These are phyloP conservation scores for Phytophthora pinifolia DNA, from an alignment of 352 stramenopile species.

Conservation along the genomic window DNA sequence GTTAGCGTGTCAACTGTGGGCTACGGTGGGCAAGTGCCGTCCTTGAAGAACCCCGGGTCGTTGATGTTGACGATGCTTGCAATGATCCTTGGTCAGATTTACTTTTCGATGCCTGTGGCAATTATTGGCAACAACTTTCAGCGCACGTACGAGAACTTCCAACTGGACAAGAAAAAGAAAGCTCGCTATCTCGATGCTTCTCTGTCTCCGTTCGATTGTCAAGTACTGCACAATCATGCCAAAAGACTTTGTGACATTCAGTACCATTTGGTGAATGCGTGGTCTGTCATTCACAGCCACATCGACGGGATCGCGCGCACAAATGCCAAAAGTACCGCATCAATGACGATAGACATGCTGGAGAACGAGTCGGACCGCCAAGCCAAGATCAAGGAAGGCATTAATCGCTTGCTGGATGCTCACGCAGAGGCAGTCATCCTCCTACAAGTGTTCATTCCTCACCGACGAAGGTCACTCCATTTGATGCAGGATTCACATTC, in stretches of 20 bases:
- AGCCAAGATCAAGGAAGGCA: conserved; percentile 50
- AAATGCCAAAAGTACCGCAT: conserved; percentile 17
- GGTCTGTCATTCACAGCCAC: conserved; percentile 47
- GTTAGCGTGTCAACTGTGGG: conserved; percentile 72
- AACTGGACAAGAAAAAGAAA: conserved; percentile 56
- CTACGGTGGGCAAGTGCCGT: conserved; percentile 69
- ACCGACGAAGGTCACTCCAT: conserved; percentile 32
- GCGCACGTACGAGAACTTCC: conserved; percentile 57
- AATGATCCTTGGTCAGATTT: conserved; percentile 82
- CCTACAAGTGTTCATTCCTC: conserved; percentile 56
- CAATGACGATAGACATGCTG: conserved; percentile 26
- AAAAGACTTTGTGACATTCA: conserved; percentile 66
- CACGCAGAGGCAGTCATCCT: conserved; percentile 39
- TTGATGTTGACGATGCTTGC: conserved; percentile 52
- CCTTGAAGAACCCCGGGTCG: conserved; percentile 51
- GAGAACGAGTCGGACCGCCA: conserved; percentile 36
- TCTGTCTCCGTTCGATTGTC: conserved; percentile 52
- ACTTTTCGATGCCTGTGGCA: conserved; percentile 76
- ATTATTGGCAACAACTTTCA: conserved; percentile 83
- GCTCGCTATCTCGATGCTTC: conserved; percentile 49
- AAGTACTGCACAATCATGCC: conserved; percentile 42
- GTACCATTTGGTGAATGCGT: conserved; percentile 53
- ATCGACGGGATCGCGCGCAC: conserved; percentile 35
- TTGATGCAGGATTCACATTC: not conserved
- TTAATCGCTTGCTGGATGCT: conserved; percentile 35